A percentile compares a stretch with the other conserved stretches of the same genome.
Conservation (phyloP, 176 grass and related monocot species). For the Echinochloa phyllopogon region DNA sequence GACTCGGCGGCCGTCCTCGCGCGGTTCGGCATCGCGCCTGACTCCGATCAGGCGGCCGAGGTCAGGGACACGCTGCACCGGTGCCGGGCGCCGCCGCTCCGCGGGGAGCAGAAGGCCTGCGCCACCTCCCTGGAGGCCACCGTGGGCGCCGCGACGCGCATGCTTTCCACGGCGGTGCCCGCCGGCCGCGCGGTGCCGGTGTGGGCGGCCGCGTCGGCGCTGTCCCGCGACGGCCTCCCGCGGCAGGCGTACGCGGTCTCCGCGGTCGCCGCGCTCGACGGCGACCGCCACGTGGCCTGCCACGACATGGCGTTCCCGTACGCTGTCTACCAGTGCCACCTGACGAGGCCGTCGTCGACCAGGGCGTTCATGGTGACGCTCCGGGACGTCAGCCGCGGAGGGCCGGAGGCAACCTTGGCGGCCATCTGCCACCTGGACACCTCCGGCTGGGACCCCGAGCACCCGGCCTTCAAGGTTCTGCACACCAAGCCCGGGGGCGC, state of each 20-base stretch:
- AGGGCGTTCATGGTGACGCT: neutral
- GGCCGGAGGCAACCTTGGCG: neutral
- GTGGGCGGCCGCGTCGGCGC: neutral
- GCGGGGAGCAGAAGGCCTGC: slow-evolving; percentile 1
- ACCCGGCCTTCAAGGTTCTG: neutral
- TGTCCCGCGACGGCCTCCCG: neutral
- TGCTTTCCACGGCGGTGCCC: neutral
- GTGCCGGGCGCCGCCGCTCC: neutral
- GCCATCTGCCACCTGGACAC: slow-evolving; percentile 17
- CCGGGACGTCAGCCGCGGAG: too few relatives aligned
- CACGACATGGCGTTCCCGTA: neutral
- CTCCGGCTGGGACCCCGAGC: neutral
- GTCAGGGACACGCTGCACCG: neutral
- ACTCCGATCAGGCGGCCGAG: neutral
- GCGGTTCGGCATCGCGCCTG: neutral
- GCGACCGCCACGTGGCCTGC: slow-evolving; percentile 8
- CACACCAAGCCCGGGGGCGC: neutral
- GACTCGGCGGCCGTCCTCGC: neutral
- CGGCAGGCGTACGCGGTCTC: neutral
- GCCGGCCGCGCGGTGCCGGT: neutral
- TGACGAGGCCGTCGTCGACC: neutral
- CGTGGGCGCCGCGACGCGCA: neutral
- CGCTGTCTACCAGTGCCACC: slow-evolving; percentile 4
- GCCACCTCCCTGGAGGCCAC: neutral
- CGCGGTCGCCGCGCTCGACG: neutral